These are phyloP conservation scores for Aspergillus melleus DNA, from an alignment of 2,329 filamentous ascomycete genomes.

Conservation along the genomic window DNA sequence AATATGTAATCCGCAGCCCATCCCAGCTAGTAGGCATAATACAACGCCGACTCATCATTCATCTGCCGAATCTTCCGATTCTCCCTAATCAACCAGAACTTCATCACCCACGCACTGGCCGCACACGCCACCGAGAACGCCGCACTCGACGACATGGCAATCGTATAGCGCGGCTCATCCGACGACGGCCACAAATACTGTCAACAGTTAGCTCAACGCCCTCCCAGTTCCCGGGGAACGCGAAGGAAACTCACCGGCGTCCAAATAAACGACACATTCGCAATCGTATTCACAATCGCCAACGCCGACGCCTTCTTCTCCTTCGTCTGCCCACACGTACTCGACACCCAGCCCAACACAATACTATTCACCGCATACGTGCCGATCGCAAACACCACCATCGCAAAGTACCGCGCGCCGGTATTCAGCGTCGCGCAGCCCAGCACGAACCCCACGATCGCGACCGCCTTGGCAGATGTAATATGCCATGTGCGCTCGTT, in stretches of 20 bases:
- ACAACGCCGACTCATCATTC: constrained; percentile 18
- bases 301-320: constrained; percentile 47
- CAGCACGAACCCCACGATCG: constrained; percentile 33
- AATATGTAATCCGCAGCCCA: no score
- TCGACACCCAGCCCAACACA: constrained; percentile 46
- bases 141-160: constrained; percentile 19
- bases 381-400: constrained; percentile 33
- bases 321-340: constrained; percentile 43
- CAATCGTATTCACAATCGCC: constrained; percentile 44
- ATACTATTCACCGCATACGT: constrained; percentile 43
- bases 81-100: constrained; percentile 15
- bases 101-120: constrained; percentile 17
- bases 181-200: constrained; percentile 36
- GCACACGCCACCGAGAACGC: constrained; percentile 17
- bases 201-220: neutral
- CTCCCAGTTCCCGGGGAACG: no score
- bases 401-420: constrained; percentile 33
- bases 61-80: constrained; percentile 19
- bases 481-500: constrained; percentile 37
- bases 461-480: constrained; percentile 24
- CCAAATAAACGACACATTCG: constrained; percentile 43
- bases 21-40: constrained; percentile 17
- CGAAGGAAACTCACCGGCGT: constrained; percentile 16
- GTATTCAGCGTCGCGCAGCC: constrained; percentile 30
- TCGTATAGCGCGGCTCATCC: constrained; percentile 20